Base-by-base conservation (phyloP, 2,329 filamentous ascomycete species). In the Orbilia quercus region DNA sequence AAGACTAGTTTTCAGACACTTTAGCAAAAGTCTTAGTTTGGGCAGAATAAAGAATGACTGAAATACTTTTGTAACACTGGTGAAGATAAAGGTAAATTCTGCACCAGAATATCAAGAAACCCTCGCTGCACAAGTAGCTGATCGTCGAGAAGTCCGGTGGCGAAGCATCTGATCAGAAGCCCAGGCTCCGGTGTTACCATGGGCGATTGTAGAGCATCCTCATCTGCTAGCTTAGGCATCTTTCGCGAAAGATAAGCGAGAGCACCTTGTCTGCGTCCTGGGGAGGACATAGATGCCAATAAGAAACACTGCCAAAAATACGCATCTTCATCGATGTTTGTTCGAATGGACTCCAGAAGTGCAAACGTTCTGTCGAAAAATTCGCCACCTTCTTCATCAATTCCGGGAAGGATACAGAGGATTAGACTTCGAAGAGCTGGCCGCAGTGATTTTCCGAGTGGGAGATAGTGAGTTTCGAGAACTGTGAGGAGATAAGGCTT, bases 301-400 rank as follows among this genome's bases (percentile, higher is more conserved):
- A 99, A 98, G 79, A 99, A 90, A 80, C 92, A 97, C 82, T 99
- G 95, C 95, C 95, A 99, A 80, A 98, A 99, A 80, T 95, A 97
- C 86, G 87, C 38, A 81, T 84, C 63, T 80, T 81, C 31, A 81
- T 86, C 75, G 84, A 84, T 60, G 81, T 82, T 75, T 85, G 82
- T 82, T 66, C 88, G 84, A 77, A 92, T 86, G 51, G 87, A 85
- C 69, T 95, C 90, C 50, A 98, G 80, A 7, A 96, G 87, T 67
- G 86, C 87, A 64, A 96, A 80, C 1, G 93, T 96, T 60, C 91
- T 87, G 75, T 98, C 94, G 80, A 98, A 99, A 79, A 99, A 96
- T 79, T 99, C 95, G 76, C 93, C 96, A 7, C 92, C 96, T 80
- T 98, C 95, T 76, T 99, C 95, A 80, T 99, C 95, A 1, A 99